Base-by-base conservation (phyloP, 1,139 yeast genomes). In the Candida albicans region DNA sequence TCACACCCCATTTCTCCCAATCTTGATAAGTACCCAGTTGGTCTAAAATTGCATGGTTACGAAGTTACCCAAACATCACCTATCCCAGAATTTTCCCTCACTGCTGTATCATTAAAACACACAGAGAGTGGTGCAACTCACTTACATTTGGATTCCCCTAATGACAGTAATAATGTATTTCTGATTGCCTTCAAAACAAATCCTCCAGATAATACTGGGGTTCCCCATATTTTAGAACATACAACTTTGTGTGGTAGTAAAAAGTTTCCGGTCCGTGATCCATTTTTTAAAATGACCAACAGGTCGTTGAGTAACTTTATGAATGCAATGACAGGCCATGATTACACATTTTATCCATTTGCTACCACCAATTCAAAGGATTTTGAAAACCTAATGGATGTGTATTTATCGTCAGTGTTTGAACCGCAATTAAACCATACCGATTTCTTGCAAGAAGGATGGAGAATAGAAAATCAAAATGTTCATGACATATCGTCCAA, bases 311-410 rank as follows among this genome's bases (percentile, higher is more conserved):
- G 97, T 33, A 93, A 89, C 62, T 93, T 90, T 65, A 93, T 93
- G 99, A 93, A 93, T 62, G 99, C 99, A 11, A 88, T 93, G 96
- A 93, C 99, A 0, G 99, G 96, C 13, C 91, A 87, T 54, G 98
- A 93, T 64, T 90, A 89, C 58, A 93, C 99, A 0, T 91, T 84
- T 62, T 93, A 87, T 57, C 99, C 99, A 4, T 93, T 93, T 72
- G 90, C 98, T 22, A 93, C 99, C 1, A 91, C 98, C 4, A 93
- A 93, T 60, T 65, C 67, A 35, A 80, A 79, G 47, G 99, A 93
- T 62, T 93, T 79, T 62, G 77, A 77, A 33, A 95, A 93, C 57
- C 73, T 93, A 58, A 84, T 91, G 79, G 86, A 83, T 50, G 96
- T 93, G 8, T 93, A 95, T 60, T 72, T 91, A 42, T 96, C 93